Percentiles rank a stretch among this genome's conserved stretches.
phyloP scores from a whole-genome alignment of 352 stramenopile species.

The Pythium insidiosum region DNA sequence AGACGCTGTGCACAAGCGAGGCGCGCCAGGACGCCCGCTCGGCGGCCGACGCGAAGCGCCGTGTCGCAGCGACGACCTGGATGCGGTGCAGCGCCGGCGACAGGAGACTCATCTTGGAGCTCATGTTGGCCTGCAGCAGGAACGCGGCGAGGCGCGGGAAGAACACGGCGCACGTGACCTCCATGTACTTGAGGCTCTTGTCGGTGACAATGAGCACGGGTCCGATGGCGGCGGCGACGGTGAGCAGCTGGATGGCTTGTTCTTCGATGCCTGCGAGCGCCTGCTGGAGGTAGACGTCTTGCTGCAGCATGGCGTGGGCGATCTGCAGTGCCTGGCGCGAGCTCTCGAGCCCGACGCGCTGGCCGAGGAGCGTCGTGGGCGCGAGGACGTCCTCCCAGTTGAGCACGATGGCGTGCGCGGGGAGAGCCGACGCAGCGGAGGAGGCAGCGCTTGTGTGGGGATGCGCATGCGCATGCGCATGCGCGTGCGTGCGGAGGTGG shows the following conservation, averaged over 20 bases:
- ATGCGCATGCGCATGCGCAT: background rate
- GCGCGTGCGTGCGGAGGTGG: no score
- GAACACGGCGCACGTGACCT: conserved; percentile 31
- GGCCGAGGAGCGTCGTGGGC: conserved; percentile 30
- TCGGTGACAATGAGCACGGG: conserved; percentile 47
- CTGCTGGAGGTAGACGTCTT: conserved; percentile 44
- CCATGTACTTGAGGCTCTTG: conserved; percentile 37
- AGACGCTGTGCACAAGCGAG: background rate
- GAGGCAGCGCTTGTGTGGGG: no score
- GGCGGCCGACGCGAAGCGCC: conserved; percentile 1
- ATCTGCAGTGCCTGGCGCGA: conserved; percentile 22
- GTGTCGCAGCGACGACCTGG: conserved; percentile 24
- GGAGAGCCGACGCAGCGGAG: background rate
- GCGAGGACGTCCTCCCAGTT: conserved; percentile 53
- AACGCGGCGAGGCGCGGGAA: conserved; percentile 37
- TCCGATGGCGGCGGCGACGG: conserved; percentile 22
- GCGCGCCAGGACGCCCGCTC: background rate
- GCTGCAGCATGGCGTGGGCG: conserved; percentile 17
- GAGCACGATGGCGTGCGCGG: conserved; percentile 27
- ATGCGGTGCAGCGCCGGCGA: conserved; percentile 30
- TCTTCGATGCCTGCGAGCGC: conserved; percentile 39
- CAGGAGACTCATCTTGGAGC: conserved; percentile 2
- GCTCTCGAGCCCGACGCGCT: conserved; percentile 30
- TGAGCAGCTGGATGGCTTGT: conserved; percentile 38
- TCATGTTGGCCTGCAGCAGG: conserved; percentile 23